A percentile compares a stretch with the other conserved stretches of the same genome.
Conservation (phyloP, 1,139 yeast species). For the Hanseniaspora gamundiae region DNA sequence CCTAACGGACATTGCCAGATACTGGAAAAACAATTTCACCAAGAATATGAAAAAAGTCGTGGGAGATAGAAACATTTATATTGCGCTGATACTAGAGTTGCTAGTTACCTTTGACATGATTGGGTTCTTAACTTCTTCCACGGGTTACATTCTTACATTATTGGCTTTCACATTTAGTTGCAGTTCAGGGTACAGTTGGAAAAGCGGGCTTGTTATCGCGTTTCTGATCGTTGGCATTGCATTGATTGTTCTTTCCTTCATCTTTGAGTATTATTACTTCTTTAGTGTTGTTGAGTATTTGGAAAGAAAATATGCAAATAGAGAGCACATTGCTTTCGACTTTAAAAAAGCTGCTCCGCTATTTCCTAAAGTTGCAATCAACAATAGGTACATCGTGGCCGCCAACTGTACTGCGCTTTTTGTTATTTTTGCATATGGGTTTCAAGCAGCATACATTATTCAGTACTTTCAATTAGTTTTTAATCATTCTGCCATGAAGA, state of each 20-base stretch:
- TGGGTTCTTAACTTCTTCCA: slow-evolving; percentile 33
- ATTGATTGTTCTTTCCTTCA: slow-evolving; percentile 26
- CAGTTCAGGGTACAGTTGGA: slow-evolving; percentile 35
- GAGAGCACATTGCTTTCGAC: background rate
- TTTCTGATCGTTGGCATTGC: slow-evolving; percentile 46
- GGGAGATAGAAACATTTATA: background rate
- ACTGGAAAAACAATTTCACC: background rate
- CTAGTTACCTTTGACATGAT: slow-evolving; percentile 32
- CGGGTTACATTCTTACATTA: slow-evolving; percentile 34
- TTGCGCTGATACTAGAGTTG: background rate
- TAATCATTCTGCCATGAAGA: slow-evolving; percentile 32
- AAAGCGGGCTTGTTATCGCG: slow-evolving; percentile 42
- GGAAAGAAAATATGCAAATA: background rate
- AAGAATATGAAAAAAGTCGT: background rate
- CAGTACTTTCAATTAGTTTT: slow-evolving; percentile 18
- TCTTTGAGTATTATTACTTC: slow-evolving; percentile 6
- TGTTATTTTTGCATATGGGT: slow-evolving; percentile 11
- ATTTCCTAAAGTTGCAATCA: slow-evolving; percentile 13
- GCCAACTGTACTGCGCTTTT: slow-evolving; percentile 13
- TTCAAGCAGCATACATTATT: slow-evolving; percentile 14
- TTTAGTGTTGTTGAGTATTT: slow-evolving; percentile 3
- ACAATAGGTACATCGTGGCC: slow-evolving; percentile 11
- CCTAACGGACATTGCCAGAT: background rate
- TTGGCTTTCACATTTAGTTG: slow-evolving; percentile 41
- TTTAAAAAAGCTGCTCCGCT: slow-evolving; percentile 10